Evolutionary conservation across 495 filamentous ascomycete genomes (phyloP), one percentile per base, ranked within the genome.

Genomic region (Podospora australis): DNA sequence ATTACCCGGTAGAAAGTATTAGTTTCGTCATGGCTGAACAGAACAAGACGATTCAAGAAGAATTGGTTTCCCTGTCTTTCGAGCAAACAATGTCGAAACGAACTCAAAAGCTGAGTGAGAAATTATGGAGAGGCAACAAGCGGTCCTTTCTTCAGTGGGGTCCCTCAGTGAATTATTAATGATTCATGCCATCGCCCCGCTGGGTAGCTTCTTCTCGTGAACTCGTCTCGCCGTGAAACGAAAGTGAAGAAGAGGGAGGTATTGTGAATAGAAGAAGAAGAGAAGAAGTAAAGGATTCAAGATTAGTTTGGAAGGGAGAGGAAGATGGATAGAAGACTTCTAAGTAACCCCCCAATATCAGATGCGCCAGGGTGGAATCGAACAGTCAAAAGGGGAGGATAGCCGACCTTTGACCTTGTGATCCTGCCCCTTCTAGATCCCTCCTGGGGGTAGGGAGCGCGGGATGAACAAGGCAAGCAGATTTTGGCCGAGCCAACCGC

Each of bases 1-100:
- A 40, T 43, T 74, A 91, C 87, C 87, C 90, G 39, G 89, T 95
- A 26, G 88, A 94, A 48, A 96, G 81, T 36, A 95, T 81, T 67
- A 96, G 74, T 72, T 87, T 87, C 71, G 81, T 81, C 72, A 83
- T 87, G 16, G 54, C 47, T 46, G n/a, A n/a, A n/a, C n/a, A n/a
- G n/a, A n/a, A n/a, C n/a, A n/a, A n/a, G n/a, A n/a, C n/a, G n/a
- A 40, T 21, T 22, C 5, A 17, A 17, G 24, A 16, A 40, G 17
- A 17, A 17, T 11, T 16, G 4, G 24, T 5, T 5, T 21, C 6
- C 5, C 11, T 21, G 17, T 9, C 10, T 40, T 10, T 6, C n/a
- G 23, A 20, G 17, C 17, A 21, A 44, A 23, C 21, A 25, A 40
- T 26, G 10, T 32, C 39, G 26, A 22, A 24, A 14, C 38, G 19